A percentile compares a stretch with the other conserved stretches of the same genome.
These are phyloP conservation scores for Fusarium sp. DNA, from an alignment of 2,329 filamentous ascomycete species.

Conservation along the genomic window DNA sequence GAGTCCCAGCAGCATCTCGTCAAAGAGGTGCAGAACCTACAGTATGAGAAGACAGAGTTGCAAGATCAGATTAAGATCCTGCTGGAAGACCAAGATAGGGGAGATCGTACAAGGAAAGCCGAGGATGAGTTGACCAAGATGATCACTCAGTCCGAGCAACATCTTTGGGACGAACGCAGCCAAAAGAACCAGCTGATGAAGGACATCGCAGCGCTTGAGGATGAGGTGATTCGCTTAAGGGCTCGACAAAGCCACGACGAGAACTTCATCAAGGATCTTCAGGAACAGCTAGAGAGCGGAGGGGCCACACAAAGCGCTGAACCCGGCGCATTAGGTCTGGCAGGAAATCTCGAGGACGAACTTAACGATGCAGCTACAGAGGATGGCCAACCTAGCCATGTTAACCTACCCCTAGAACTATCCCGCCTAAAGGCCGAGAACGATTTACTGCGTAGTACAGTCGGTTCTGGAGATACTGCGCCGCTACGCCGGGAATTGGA, in stretches of 20 bases:
- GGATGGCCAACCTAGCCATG: constrained; percentile 46
- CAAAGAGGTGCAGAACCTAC: constrained; percentile 66
- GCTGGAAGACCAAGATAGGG: constrained; percentile 52
- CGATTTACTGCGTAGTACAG: constrained; percentile 66
- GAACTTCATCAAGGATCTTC: constrained; percentile 67
- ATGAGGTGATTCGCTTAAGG: constrained; percentile 62
- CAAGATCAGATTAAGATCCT: constrained; percentile 60
- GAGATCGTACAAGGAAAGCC: constrained; percentile 52
- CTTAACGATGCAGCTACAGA: constrained; percentile 63
- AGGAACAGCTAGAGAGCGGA: constrained; percentile 67
- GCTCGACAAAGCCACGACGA: constrained; percentile 64
- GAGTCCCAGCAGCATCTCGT: constrained; percentile 67
- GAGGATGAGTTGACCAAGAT: constrained; percentile 57
- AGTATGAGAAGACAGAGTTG: constrained; percentile 66
- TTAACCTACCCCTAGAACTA: constrained; percentile 63
- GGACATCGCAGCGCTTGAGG: constrained; percentile 59
- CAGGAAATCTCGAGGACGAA: constrained; percentile 70
- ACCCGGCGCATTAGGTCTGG: constrained; percentile 32
- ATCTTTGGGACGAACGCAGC: constrained; percentile 58
- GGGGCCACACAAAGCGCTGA: constrained; percentile 39
- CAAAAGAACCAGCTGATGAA: constrained; percentile 62
- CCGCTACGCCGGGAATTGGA: constrained; percentile 69
- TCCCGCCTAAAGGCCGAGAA: constrained; percentile 73
- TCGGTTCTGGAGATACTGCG: constrained; percentile 66
- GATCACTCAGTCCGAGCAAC: constrained; percentile 57